Base-by-base conservation (phyloP, 495 filamentous ascomycete species). In the Podospora bellae-mahoneyi region DNA sequence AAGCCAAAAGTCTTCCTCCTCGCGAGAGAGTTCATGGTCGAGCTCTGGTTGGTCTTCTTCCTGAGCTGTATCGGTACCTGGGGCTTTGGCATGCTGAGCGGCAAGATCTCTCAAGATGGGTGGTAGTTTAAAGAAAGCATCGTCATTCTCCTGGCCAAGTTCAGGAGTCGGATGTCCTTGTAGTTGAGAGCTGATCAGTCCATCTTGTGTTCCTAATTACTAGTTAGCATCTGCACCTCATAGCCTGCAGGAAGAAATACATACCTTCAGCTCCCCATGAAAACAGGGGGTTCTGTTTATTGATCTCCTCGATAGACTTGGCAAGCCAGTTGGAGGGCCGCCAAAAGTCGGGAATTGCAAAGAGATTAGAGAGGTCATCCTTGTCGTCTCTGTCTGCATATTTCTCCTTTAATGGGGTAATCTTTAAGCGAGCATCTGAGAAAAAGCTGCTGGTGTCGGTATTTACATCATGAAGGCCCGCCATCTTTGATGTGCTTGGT, bases 341-440 rank as follows among this genome's bases (percentile, higher is more conserved):
- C 84, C 85, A 90, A 55, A 92, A 84, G 70, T 89, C 86, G 26
- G 89, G 89, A 64, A 92, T 88, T 15, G 86, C 86, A 74, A 95
- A 95, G 1, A 91, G 86, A 72, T 91, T 80, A 15, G 83, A 82
- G 30, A 71, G 68, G 60, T 87, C 81, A 39, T 82, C 77, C 39
- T 80, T 75, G 62, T 77, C 73, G 32, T 84, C 80, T 84, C 87
- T 83, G 19, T 68, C 69, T 10, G 39, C 13, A 13, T 10, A 13
- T 48, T 48, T 48, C 39, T 48, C 18, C 39, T 48, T 48, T 48
- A 48, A 48, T 18, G 39, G 39, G 39, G 39, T 13, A 18, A 48
- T 48, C 39, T 48, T 48, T 48, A 48, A 48, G 13, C 39, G 39
- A 48, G 39, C 39, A 48, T 48, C 39, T 18, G 39, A 48, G 39